Conservation (phyloP, 139 green algal genomes). For the Yamagishiella unicocca region DNA sequence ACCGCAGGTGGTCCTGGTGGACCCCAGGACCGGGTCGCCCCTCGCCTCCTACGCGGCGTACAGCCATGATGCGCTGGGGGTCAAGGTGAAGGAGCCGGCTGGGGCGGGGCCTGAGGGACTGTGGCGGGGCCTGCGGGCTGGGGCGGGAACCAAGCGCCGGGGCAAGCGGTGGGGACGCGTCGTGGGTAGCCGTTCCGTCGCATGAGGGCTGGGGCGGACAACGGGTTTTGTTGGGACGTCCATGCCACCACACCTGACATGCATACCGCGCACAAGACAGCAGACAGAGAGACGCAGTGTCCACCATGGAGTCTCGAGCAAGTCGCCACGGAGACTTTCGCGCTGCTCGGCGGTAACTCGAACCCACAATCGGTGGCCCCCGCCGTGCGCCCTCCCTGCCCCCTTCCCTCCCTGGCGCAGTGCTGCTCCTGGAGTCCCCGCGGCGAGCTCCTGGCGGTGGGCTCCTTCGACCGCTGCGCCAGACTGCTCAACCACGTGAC, state of each 20-base stretch:
- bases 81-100: constrained; percentile 12
- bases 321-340: too few species aligned
- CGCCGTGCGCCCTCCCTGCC: neutral
- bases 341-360: neutral
- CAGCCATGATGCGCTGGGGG: neutral
- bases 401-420: constrained; percentile 19
- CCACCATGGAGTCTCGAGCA: too few species aligned
- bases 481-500: constrained; percentile 80
- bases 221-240: too few species aligned
- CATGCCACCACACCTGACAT: too few species aligned
- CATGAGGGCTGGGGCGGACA: too few species aligned
- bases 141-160: neutral
- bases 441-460: constrained; percentile 82
- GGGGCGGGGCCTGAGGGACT: neutral
- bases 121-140: neutral
- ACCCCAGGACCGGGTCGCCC: constrained; percentile 13
- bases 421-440: constrained; percentile 70
- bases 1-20: constrained; percentile 23
- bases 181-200: too few species aligned
- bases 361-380: neutral
- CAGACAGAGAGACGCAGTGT: too few species aligned
- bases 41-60: constrained; percentile 39
- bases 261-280: too few species aligned
- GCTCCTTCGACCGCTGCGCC: constrained; percentile 73
- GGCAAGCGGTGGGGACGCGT: neutral